A percentile compares a stretch with the other conserved stretches of the same genome.
phyloP scores from a whole-genome alignment of 1,284 basidiomycete species.

The Lignosus rhinocerotis region DNA sequence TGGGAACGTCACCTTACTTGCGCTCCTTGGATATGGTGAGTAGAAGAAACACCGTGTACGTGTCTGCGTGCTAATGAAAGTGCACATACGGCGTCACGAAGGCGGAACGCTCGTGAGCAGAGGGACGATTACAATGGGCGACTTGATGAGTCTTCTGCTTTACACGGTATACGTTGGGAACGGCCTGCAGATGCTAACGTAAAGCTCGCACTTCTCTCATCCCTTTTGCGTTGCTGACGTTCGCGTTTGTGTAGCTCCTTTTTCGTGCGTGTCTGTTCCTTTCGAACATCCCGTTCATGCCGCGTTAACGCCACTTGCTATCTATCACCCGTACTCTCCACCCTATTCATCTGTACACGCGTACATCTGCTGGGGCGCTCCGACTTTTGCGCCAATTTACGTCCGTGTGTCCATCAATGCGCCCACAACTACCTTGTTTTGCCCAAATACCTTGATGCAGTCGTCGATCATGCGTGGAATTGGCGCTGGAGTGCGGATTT shows the following conservation, averaged over 20 bases:
- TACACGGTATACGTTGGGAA: constrained; percentile 92
- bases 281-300: neutral
- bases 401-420: neutral
- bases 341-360: neutral
- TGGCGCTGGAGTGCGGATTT: constrained; percentile 91
- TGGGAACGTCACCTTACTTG: constrained; percentile 91
- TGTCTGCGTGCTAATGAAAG: neutral
- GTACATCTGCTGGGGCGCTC: neutral
- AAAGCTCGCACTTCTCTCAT: constrained; percentile 29
- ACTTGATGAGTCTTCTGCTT: constrained; percentile 87
- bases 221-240: constrained; percentile 1
- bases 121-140: constrained; percentile 88
- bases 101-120: constrained; percentile 89
- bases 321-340: neutral
- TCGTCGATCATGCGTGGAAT: constrained; percentile 88
- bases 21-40: constrained; percentile 86
- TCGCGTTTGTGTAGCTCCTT: constrained; percentile 29
- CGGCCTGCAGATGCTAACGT: constrained; percentile 81
- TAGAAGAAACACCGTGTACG: neutral
- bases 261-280: constrained; percentile 38
- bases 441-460: constrained; percentile 35
- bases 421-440: neutral
- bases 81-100: constrained; percentile 28
- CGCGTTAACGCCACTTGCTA: neutral
- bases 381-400: neutral